phyloP scores from a whole-genome alignment of 1,284 basidiomycete genomes.

The Leccinum pachyderme region DNA sequence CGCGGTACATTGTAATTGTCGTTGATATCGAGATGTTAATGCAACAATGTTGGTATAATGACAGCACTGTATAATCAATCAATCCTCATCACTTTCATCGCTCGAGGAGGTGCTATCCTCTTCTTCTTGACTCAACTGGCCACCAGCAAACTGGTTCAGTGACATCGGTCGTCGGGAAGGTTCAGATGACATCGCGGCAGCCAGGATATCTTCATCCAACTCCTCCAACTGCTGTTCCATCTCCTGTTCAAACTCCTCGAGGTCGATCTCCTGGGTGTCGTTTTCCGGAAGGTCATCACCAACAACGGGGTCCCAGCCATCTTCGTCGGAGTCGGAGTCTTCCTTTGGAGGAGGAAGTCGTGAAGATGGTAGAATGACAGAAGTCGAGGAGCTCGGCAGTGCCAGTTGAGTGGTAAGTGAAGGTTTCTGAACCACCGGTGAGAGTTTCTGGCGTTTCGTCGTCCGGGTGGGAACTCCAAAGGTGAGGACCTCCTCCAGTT shows the following conservation, averaged over 20 bases:
- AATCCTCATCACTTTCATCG: slow-evolving; percentile 71
- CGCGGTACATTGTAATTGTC: slow-evolving; percentile 4
- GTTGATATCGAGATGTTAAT: slow-evolving; percentile 7
- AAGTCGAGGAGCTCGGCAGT: slow-evolving; percentile 41
- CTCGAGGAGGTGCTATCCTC: slow-evolving; percentile 60
- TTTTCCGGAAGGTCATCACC: slow-evolving; percentile 36
- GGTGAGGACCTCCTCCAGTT: slow-evolving; percentile 41
- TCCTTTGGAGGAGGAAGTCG: slow-evolving; percentile 21
- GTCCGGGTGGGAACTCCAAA: slow-evolving; percentile 38
- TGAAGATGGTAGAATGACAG: slow-evolving; percentile 34
- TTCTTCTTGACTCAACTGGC: slow-evolving; percentile 42
- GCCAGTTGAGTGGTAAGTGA: slow-evolving; percentile 39
- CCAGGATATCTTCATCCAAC: slow-evolving; percentile 39
- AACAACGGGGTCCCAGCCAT: slow-evolving; percentile 51
- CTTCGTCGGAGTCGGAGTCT: slow-evolving; percentile 54
- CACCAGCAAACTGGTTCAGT: slow-evolving; percentile 49
- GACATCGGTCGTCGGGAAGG: slow-evolving; percentile 46
- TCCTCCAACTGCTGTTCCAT: slow-evolving; percentile 45
- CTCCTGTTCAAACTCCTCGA: slow-evolving; percentile 48
- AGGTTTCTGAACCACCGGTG: slow-evolving; percentile 35
- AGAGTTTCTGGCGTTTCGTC: slow-evolving; percentile 40
- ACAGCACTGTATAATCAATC: slow-evolving; percentile 5
- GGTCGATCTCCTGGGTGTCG: slow-evolving; percentile 45
- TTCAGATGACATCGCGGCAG: slow-evolving; percentile 42
- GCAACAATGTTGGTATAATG: slow-evolving; percentile 2